phyloP scores from a whole-genome alignment of 208 protist genomes.

The Leishmania braziliensis region DNA sequence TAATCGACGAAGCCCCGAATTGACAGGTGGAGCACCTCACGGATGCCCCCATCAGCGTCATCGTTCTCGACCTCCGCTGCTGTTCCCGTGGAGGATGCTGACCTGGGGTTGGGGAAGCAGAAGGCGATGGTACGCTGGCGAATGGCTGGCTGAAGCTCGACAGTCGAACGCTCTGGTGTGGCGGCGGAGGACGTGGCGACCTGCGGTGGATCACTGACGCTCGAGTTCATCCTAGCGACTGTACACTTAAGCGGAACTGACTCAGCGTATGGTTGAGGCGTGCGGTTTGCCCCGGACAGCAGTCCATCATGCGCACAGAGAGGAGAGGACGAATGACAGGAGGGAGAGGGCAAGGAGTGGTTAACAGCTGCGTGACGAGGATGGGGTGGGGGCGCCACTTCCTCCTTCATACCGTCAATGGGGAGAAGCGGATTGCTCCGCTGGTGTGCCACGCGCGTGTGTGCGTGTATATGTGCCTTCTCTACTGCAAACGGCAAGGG shows the following conservation, averaged over 20 bases:
- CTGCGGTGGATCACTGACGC: background rate
- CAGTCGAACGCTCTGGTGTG: background rate
- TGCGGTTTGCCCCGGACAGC: background rate
- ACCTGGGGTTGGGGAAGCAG: background rate
- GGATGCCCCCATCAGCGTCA: background rate
- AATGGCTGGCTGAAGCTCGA: constrained; percentile 25
- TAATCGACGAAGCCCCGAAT: constrained; percentile 71
- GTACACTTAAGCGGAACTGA: background rate
- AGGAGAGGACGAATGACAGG: background rate
- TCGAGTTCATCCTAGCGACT: background rate
- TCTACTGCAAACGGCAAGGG: background rate
- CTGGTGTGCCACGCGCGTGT: background rate
- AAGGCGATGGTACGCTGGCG: constrained; percentile 31
- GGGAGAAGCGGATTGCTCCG: background rate
- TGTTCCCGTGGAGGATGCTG: background rate
- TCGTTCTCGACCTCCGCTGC: background rate
- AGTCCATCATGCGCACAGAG: background rate
- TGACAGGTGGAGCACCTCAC: constrained; percentile 46
- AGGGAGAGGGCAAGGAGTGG: background rate
- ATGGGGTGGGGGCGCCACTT: background rate
- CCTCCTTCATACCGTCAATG: background rate
- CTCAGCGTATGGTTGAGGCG: background rate
- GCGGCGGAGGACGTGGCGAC: background rate
- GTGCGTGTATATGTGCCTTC: background rate
- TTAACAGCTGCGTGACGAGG: background rate